phyloP scores from a whole-genome alignment of 2,329 filamentous ascomycete species.

The Arthroderma sp. region DNA sequence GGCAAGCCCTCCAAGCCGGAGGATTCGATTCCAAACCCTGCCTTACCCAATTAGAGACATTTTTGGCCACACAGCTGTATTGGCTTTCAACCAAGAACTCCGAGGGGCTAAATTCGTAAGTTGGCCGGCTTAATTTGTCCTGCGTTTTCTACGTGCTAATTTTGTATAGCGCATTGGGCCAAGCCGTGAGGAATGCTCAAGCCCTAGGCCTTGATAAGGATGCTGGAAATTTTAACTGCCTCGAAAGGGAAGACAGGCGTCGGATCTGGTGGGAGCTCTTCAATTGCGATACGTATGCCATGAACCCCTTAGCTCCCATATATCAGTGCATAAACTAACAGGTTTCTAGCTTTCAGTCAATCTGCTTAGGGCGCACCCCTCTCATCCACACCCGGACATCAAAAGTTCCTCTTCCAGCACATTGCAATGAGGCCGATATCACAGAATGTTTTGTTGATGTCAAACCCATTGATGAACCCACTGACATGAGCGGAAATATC shows the following conservation, averaged over 20 bases:
- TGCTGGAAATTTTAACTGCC: constrained; percentile 7
- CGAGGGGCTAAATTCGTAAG: constrained; percentile 22
- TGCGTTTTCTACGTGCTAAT: neutral
- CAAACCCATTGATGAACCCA: constrained; percentile 12
- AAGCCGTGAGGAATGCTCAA: constrained; percentile 16
- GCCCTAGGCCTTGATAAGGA: constrained; percentile 16
- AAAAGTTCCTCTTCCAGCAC: constrained; percentile 15
- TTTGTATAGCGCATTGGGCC: constrained; percentile 11
- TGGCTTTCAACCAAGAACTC: constrained; percentile 22
- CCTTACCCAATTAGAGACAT: constrained; percentile 18
- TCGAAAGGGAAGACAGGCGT: constrained; percentile 15
- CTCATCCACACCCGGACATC: constrained; percentile 14
- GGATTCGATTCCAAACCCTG: constrained; percentile 18
- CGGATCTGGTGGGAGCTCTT: constrained; percentile 17
- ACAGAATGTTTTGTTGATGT: constrained; percentile 10
- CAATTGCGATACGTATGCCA: constrained; percentile 14
- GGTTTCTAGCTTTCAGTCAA: constrained; percentile 14
- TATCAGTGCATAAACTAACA: neutral
- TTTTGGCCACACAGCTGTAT: constrained; percentile 19
- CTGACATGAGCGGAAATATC: constrained; percentile 14
- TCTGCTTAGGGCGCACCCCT: constrained; percentile 16
- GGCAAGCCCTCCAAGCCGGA: constrained; percentile 18
- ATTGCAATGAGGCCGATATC: constrained; percentile 17
- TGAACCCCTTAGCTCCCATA: neutral
- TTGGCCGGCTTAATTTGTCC: neutral